phyloP scores from a whole-genome alignment of 257 asterid genomes.

The Solanum sitiens region DNA sequence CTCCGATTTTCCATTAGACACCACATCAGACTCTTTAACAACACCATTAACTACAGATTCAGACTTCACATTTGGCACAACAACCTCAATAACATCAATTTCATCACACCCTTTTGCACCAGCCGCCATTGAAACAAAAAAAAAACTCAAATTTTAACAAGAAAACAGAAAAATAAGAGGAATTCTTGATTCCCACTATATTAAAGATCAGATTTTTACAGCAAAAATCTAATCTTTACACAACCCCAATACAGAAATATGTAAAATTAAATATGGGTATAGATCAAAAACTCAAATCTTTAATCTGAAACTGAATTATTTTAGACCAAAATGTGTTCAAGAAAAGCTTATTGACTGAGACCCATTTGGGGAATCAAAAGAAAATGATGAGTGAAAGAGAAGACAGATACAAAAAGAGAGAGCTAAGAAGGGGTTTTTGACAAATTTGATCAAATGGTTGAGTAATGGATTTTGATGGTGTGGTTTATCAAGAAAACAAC shows the following conservation, averaged over 20 bases:
- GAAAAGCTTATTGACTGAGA: neutral
- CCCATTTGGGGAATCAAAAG: neutral
- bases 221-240: neutral
- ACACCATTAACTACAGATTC: slow-evolving; percentile 8
- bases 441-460: slow-evolving; percentile 14
- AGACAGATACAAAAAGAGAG: neutral
- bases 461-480: slow-evolving; percentile 27
- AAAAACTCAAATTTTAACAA: slow-evolving; percentile 3
- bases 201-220: neutral
- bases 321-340: neutral
- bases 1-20: slow-evolving; percentile 49
- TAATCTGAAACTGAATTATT: neutral
- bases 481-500: neutral
- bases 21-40: slow-evolving; percentile 39
- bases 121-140: slow-evolving; percentile 67
- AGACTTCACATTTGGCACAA: slow-evolving; percentile 19
- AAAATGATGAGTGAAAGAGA: neutral
- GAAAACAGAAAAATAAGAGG: neutral
- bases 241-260: neutral
- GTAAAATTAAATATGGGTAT: neutral
- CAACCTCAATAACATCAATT: slow-evolving; percentile 39
- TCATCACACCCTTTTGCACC: slow-evolving; percentile 71
- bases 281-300: neutral
- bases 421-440: slow-evolving; percentile 8
- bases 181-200: neutral